phyloP scores from a whole-genome alignment of 1,284 basidiomycete species.

The Puccinia novopanici region DNA sequence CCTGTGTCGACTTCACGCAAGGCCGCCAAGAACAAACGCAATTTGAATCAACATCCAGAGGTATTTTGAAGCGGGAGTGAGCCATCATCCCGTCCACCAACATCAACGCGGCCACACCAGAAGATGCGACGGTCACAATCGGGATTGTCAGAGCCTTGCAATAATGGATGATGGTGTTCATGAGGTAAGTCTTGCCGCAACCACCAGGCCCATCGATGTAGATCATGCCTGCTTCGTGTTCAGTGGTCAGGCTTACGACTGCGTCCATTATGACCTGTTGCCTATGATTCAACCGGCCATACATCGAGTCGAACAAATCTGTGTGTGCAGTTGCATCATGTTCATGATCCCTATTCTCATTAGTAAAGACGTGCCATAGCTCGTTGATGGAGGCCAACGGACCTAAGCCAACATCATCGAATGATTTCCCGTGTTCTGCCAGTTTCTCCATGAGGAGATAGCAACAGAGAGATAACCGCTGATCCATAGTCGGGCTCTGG shows the following conservation, averaged over 20 bases:
- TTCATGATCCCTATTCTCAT: too few species aligned
- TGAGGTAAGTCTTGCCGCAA: too few species aligned
- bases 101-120: not conserved
- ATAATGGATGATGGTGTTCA: slow-evolving; percentile 3
- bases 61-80: slow-evolving; percentile 18
- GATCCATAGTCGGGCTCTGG: not conserved
- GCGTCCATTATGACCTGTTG: too few species aligned
- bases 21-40: not conserved
- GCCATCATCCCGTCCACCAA: not conserved
- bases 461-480: not conserved
- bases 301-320: too few species aligned
- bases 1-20: too few species aligned
- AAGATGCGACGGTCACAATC: not conserved
- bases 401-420: not conserved
- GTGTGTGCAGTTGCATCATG: too few species aligned
- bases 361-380: not conserved
- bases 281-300: too few species aligned
- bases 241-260: not conserved
- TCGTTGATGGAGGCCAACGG: not conserved
- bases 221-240: not conserved
- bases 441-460: not conserved
- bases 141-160: not conserved
- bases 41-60: not conserved
- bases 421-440: not conserved
- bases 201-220: too few species aligned